Evolutionary conservation across 148 eudicot genomes (phyloP).

Genomic region (Spergularia marina): DNA sequence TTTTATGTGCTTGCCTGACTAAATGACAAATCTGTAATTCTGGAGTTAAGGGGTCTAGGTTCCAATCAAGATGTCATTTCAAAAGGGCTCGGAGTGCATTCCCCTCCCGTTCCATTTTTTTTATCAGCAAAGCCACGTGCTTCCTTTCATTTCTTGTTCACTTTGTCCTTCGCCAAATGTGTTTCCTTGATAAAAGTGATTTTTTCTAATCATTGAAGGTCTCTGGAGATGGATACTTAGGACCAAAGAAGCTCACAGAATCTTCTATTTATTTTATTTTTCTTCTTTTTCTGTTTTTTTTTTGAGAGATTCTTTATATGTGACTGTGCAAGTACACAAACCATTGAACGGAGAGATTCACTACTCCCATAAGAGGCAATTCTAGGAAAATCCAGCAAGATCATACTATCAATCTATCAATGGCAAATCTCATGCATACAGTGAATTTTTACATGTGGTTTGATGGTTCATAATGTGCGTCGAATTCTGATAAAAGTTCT

Average conservation of each 20-base stretch:
- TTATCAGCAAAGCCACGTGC: too few relatives aligned
- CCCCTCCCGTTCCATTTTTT: too few relatives aligned
- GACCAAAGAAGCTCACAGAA: background rate
- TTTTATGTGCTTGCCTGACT: background rate
- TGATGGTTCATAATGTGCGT: background rate
- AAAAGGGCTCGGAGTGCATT: too few relatives aligned
- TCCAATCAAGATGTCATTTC: background rate
- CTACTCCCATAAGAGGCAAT: too few relatives aligned
- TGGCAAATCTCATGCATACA: too few relatives aligned
- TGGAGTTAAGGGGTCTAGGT: background rate
- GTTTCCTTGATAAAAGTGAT: background rate
- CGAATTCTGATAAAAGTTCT: background rate
- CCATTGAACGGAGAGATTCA: slow-evolving; percentile 1
- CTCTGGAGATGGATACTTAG: background rate
- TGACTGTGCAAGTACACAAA: background rate
- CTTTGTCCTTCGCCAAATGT: too few relatives aligned
- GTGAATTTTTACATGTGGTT: background rate
- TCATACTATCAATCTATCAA: too few relatives aligned
- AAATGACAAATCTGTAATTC: background rate
- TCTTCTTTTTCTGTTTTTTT: background rate
- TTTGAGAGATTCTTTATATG: background rate
- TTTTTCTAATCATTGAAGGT: background rate
- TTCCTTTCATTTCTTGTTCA: too few relatives aligned
- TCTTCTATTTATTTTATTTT: background rate
- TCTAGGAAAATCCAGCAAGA: too few relatives aligned